Evolutionary conservation across 2,329 filamentous ascomycete species (phyloP), one percentile per base, ranked within the genome.

Genomic region (Stagonosporopsis cucurbitacearum): DNA sequence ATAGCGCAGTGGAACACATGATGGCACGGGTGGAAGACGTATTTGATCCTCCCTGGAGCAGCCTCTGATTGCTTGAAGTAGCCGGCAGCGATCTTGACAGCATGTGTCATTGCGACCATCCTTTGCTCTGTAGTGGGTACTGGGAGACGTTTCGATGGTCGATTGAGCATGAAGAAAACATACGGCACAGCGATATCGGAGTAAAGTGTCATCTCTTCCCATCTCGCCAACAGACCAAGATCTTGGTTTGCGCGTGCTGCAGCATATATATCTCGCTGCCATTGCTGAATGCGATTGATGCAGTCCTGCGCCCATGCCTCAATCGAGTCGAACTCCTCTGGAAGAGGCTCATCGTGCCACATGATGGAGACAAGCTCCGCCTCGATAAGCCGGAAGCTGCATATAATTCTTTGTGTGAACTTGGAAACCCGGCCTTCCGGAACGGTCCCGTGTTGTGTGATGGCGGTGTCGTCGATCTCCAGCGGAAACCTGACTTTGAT

Each of bases 1-100:
- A 70, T 59, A 7, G 72, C 72, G 30, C 65, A 68, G 12, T 68
- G 67, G 60, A 73, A 75, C 2, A 70, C 66, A 37, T 75, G 71
- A 35, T 75, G 72, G 22, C 71, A 74, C 13, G 72, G 71, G 51
- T 75, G 72, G 45, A 75, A 75, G 15, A 75, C 72, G 48, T 75
- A 75, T 65, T 74, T 75, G 57, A 74, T 74, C 47, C 69, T 66
- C 12, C 72, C 72, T 25, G 65, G 66, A 33, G 69, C 68, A 36
- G 68, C 66, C 39, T 74, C 70, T 30, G 65, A 65, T 57, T 75
- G 72, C 30, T 65, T 61, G 47, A 64, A 69, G 39, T 74, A 75
- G 8, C 68, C 69, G 12, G 69, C 65, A 4, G 72, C 72, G n/a
- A 74, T 68, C 30, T 67, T 60, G 25, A 74, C 68, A 41, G 71